phyloP scores from a whole-genome alignment of 495 filamentous ascomycete genomes.

The Aspergillus biplanus region DNA sequence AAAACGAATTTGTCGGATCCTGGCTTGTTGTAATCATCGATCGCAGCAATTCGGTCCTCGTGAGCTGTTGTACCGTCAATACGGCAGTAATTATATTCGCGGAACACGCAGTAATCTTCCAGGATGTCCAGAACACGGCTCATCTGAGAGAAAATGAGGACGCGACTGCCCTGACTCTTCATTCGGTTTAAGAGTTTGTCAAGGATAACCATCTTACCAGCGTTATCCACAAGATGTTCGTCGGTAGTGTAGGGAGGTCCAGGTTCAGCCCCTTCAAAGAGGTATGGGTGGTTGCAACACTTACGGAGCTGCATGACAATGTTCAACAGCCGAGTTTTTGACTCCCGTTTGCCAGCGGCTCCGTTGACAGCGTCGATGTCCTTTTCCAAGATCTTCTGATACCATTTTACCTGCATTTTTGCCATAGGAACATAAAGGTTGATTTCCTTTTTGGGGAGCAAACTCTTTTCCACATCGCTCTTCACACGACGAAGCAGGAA shows the following conservation, averaged over 20 bases:
- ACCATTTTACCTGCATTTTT: conserved; percentile 99
- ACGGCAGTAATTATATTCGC: conserved; percentile 93
- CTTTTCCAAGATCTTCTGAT: conserved; percentile 97
- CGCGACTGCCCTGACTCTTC: conserved; percentile 82
- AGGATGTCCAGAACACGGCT: conserved; percentile 95
- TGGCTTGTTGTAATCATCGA: conserved; percentile 97
- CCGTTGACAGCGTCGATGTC: conserved; percentile 99
- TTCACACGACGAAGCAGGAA: conserved; percentile 97
- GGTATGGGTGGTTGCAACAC: conserved; percentile 98
- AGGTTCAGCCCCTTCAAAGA: conserved; percentile 97
- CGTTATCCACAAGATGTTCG: conserved; percentile 91
- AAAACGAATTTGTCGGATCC: conserved; percentile 97
- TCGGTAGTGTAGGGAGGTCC: conserved; percentile 98
- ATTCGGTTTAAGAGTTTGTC: conserved; percentile 89
- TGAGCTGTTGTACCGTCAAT: conserved; percentile 98
- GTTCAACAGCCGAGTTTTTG: conserved; percentile 98
- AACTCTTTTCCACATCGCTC: conserved; percentile 97
- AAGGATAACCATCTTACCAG: conserved; percentile 96
- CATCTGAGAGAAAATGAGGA: conserved; percentile 99
- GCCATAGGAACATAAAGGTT: conserved; percentile 99
- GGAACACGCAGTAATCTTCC: conserved; percentile 97
- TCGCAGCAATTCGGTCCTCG: conserved; percentile 95
- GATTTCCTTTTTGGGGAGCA: conserved; percentile 95
- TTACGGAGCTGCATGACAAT: conserved; percentile 99
- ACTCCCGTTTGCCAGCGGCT: conserved; percentile 92